Percentiles rank a stretch among this genome's conserved stretches.
phyloP scores from a whole-genome alignment of 495 filamentous ascomycete species.

The Cairneyella variabilis region DNA sequence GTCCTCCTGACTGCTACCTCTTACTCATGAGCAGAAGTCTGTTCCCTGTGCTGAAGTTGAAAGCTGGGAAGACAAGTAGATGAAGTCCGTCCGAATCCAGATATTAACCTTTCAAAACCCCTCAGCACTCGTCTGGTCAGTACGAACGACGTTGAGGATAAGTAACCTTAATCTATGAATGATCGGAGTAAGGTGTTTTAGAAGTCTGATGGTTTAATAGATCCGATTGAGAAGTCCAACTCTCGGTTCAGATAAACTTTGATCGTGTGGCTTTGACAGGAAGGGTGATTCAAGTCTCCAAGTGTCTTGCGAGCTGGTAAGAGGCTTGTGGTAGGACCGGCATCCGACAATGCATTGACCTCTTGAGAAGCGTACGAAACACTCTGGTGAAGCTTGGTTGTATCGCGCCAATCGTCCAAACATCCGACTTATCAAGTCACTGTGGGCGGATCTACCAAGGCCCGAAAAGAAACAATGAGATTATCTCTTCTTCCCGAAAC shows the following conservation, averaged over 20 bases:
- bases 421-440: constrained; percentile 22
- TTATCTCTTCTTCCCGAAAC: constrained; percentile 22
- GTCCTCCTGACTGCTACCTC: not conserved
- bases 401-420: constrained; percentile 22
- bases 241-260: constrained; percentile 21
- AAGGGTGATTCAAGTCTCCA: constrained; percentile 17
- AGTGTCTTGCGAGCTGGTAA: constrained; percentile 15
- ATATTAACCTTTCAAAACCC: constrained; percentile 9
- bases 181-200: constrained; percentile 23
- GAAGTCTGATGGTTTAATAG: constrained; percentile 14
- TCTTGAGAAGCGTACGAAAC: constrained; percentile 26
- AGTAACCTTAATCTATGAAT: constrained; percentile 20
- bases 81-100: constrained; percentile 4
- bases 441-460: constrained; percentile 17
- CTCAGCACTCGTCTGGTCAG: constrained; percentile 7
- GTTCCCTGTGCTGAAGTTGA: not conserved
- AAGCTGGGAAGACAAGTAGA: not conserved
- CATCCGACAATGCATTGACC: constrained; percentile 28
- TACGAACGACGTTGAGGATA: constrained; percentile 18
- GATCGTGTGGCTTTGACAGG: constrained; percentile 22
- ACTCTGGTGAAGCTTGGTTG: constrained; percentile 25
- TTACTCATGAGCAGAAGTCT: constrained; percentile 1
- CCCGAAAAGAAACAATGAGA: constrained; percentile 19
- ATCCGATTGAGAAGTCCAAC: constrained; percentile 10
- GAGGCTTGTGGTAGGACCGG: constrained; percentile 15